These are phyloP conservation scores for Xylariomycetidae sp. DNA, from an alignment of 2,329 filamentous ascomycete species.

Conservation along the genomic window DNA sequence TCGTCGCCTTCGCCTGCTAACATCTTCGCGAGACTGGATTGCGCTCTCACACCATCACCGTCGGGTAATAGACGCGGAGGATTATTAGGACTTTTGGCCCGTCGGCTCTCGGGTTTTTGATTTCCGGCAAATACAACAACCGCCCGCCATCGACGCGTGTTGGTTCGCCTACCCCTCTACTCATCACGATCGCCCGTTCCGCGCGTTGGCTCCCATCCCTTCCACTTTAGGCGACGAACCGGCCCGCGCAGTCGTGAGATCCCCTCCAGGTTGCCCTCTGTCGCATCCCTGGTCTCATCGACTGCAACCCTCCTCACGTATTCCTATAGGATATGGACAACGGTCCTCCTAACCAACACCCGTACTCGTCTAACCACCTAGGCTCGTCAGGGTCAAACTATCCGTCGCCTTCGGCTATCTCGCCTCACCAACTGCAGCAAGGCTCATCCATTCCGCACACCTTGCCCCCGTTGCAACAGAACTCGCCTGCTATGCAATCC, in stretches of 20 bases:
- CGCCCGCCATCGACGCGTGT: conserved; percentile 12
- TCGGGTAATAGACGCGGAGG: conserved; percentile 27
- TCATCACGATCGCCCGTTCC: conserved; percentile 9
- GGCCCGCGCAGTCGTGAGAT: conserved; percentile 11
- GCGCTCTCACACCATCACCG: conserved; percentile 17
- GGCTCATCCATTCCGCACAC: conserved; percentile 45
- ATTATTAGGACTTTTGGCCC: conserved; percentile 16
- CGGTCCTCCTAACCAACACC: conserved; percentile 29
- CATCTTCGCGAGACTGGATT: conserved; percentile 19
- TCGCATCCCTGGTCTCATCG: conserved; percentile 19
- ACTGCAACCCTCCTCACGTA: conserved; percentile 14
- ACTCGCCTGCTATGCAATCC: conserved; percentile 42
- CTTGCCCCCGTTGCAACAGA: conserved; percentile 47
- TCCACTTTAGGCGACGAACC: conserved; percentile 5
- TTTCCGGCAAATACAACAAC: conserved; percentile 9
- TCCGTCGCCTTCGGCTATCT: conserved; percentile 45
- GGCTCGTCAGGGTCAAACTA: conserved; percentile 46
- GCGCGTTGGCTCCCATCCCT: conserved; percentile 3
- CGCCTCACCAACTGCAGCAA: conserved; percentile 45
- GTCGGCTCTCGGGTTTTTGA: conserved; percentile 15
- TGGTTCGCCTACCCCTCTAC: conserved; percentile 10
- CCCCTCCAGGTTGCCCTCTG: conserved; percentile 15
- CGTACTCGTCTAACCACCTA: conserved; percentile 51
- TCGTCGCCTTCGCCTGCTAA: conserved; percentile 17
- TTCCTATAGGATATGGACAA: conserved; percentile 45